These are phyloP conservation scores for Aquanectria penicillioides DNA, from an alignment of 2,329 filamentous ascomycete genomes.

Conservation along the genomic window DNA sequence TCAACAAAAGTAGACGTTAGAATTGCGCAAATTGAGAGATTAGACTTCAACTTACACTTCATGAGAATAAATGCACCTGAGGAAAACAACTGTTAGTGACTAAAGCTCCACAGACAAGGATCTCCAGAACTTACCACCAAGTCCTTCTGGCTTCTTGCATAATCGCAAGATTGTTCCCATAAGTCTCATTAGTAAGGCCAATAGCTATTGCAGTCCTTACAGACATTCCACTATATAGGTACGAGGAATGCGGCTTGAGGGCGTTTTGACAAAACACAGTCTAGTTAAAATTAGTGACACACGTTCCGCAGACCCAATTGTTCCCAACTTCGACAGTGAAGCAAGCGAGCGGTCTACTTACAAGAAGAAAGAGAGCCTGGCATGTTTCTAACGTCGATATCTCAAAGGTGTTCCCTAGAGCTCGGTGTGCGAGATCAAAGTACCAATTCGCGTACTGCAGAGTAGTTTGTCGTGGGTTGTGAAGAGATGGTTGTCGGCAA, in stretches of 20 bases:
- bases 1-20: background rate
- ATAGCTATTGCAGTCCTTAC: slow-evolving; percentile 9
- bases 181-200: slow-evolving; percentile 1
- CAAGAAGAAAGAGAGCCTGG: slow-evolving; percentile 1
- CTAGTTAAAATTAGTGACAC: too few relatives aligned
- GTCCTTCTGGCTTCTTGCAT: background rate
- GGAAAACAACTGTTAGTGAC: background rate
- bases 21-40: background rate
- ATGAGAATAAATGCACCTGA: slow-evolving; percentile 12
- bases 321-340: too few relatives aligned
- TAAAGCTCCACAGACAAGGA: background rate
- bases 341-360: background rate
- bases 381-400: background rate
- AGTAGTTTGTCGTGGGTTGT: background rate
- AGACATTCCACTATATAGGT: slow-evolving; percentile 1
- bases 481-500: background rate
- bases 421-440: slow-evolving; percentile 7
- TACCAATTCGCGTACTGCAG: slow-evolving; percentile 1
- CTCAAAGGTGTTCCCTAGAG: slow-evolving; percentile 4
- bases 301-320: too few relatives aligned
- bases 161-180: background rate
- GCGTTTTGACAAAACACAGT: slow-evolving; percentile 7
- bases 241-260: slow-evolving; percentile 4
- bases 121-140: slow-evolving; percentile 1
- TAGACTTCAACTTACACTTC: background rate